Evolutionary conservation across 129 eudicot genomes (phyloP).

Genomic region (Lactuca sativa): DNA sequence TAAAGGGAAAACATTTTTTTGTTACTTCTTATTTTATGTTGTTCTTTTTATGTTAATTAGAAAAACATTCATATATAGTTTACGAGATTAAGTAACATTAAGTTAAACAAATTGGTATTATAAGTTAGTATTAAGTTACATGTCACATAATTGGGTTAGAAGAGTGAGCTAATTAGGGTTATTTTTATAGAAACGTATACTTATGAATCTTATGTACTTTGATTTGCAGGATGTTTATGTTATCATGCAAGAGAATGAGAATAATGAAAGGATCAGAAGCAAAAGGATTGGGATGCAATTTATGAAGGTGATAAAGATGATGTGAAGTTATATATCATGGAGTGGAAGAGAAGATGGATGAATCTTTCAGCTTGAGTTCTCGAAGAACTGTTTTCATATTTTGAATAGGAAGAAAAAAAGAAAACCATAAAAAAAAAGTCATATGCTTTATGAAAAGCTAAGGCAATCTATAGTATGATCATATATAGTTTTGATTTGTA

Average conservation of each 20-base stretch:
- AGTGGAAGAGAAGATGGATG: slow-evolving; percentile 30
- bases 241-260: slow-evolving; percentile 78
- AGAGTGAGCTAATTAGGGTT: too few species aligned
- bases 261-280: slow-evolving; percentile 86
- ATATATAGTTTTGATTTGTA: slow-evolving; percentile 31
- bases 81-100: too few species aligned
- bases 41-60: neutral
- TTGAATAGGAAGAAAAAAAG: slow-evolving; percentile 33
- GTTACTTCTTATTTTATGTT: neutral
- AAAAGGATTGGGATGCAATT: slow-evolving; percentile 60
- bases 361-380: slow-evolving; percentile 58
- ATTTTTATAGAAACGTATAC: neutral
- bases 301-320: slow-evolving; percentile 24
- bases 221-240: slow-evolving; percentile 65
- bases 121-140: neutral
- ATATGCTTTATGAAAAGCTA: slow-evolving; percentile 20
- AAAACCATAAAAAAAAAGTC: slow-evolving; percentile 5
- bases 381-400: slow-evolving; percentile 39
- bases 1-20: too few species aligned
- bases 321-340: slow-evolving; percentile 11
- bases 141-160: neutral
- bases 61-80: too few species aligned
- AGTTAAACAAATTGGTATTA: neutral
- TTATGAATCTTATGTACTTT: slow-evolving; percentile 20
- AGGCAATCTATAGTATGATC: slow-evolving; percentile 30